These are phyloP conservation scores for Bolboschoenoplectus hybrid DNA, from an alignment of 202 grass and related monocot species.

Conservation along the genomic window DNA sequence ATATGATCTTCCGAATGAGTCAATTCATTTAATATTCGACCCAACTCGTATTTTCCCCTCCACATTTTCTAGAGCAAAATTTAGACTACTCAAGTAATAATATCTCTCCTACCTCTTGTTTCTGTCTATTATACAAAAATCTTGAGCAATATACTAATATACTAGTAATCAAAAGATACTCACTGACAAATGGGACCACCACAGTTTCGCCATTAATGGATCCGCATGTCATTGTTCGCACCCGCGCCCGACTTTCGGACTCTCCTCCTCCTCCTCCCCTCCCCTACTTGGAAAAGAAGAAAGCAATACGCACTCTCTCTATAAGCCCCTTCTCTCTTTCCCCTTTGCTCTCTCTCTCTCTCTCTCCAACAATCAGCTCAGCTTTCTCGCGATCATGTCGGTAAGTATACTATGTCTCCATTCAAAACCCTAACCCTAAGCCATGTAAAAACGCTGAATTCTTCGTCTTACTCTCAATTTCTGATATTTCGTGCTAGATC, in stretches of 20 bases:
- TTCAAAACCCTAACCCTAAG: background rate
- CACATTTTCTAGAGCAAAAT: no score
- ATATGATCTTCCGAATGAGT: no score
- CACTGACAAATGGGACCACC: slow-evolving; percentile 1
- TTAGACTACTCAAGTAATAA: no score
- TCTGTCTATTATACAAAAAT: no score
- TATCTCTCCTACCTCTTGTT: no score
- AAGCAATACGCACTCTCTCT: background rate
- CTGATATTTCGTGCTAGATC: slow-evolving; percentile 46
- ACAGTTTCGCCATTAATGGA: background rate
- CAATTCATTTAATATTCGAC: no score
- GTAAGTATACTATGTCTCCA: slow-evolving; percentile 42
- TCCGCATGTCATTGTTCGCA: background rate
- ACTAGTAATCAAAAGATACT: no score
- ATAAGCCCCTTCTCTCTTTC: background rate
- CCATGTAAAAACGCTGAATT: slow-evolving; percentile 3
- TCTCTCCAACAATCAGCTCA: slow-evolving; percentile 26
- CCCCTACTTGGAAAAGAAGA: slow-evolving; percentile 35
- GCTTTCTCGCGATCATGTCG: slow-evolving; percentile 56
- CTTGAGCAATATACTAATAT: no score
- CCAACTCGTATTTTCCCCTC: no score
- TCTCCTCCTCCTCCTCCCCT: slow-evolving; percentile 13
- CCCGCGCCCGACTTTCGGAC: background rate
- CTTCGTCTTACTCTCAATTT: slow-evolving; percentile 5
- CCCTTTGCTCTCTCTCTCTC: background rate